Evolutionary conservation across 1,284 basidiomycete genomes (phyloP).

Genomic region (Lentinula novae-zelandiae): DNA sequence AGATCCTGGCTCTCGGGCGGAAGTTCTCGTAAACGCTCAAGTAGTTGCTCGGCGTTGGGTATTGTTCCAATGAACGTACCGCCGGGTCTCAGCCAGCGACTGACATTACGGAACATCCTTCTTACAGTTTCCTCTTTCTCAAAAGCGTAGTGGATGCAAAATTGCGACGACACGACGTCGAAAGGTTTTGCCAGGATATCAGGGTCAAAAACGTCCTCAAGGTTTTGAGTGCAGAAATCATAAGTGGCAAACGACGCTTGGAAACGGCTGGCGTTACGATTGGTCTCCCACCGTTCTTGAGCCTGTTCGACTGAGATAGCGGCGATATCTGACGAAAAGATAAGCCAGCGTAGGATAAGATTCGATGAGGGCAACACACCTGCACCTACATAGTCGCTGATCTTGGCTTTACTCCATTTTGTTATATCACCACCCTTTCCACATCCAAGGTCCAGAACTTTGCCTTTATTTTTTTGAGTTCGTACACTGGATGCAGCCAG

Average conservation of each 20-base stretch:
- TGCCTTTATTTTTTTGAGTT: slow-evolving; percentile 44
- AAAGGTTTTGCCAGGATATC: slow-evolving; percentile 62
- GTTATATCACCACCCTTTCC: slow-evolving; percentile 97
- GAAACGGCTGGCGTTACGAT: slow-evolving; percentile 51
- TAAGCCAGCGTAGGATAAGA: slow-evolving; percentile 1
- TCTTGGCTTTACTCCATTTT: slow-evolving; percentile 92
- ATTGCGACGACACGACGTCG: slow-evolving; percentile 97
- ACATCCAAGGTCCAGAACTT: slow-evolving; percentile 94
- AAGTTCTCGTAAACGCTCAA: slow-evolving; percentile 70
- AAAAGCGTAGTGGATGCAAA: slow-evolving; percentile 99
- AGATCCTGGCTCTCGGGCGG: slow-evolving; percentile 59
- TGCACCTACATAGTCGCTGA: slow-evolving; percentile 78
- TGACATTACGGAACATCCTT: slow-evolving; percentile 92
- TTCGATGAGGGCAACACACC: slow-evolving; percentile 45
- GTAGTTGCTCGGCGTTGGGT: slow-evolving; percentile 77
- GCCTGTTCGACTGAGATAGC: slow-evolving; percentile 91
- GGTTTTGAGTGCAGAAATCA: slow-evolving; percentile 82
- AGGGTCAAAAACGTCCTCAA: slow-evolving; percentile 68
- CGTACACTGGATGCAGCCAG: slow-evolving; percentile 37
- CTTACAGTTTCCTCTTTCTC: slow-evolving; percentile 84
- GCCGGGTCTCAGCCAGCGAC: slow-evolving; percentile 74
- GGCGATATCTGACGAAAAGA: slow-evolving; percentile 75
- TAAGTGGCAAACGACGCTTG: slow-evolving; percentile 81
- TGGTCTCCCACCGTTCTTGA: slow-evolving; percentile 54
- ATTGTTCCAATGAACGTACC: slow-evolving; percentile 95